These are phyloP conservation scores for Leccinum arenicola DNA, from an alignment of 768 basidiomycete genomes.

Conservation along the genomic window DNA sequence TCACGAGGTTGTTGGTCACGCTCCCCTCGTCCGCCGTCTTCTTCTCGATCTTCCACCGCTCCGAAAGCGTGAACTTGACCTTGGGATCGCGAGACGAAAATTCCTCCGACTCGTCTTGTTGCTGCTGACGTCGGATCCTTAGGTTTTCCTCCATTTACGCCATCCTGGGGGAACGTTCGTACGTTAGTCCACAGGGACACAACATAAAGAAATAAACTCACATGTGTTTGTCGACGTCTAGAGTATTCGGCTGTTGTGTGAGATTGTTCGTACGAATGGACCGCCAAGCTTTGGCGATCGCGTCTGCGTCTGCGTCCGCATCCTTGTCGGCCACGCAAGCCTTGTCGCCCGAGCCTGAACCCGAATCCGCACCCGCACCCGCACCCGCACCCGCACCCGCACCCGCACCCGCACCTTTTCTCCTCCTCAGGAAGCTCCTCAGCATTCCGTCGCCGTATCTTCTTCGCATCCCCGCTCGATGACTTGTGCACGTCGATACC, in stretches of 20 bases:
- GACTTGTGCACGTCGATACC: slow-evolving; percentile 87
- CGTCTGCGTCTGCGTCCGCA: slow-evolving; percentile 32
- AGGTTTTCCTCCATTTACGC: slow-evolving; percentile 96
- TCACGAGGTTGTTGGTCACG: slow-evolving; percentile 88
- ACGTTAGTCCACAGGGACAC: too few species aligned
- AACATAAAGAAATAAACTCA: slow-evolving; percentile 34
- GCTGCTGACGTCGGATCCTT: slow-evolving; percentile 62
- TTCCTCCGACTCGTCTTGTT: slow-evolving; percentile 45
- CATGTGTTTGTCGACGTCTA: slow-evolving; percentile 99
- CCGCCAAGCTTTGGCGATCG: slow-evolving; percentile 67
- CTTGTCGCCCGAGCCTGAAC: neutral
- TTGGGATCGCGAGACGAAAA: slow-evolving; percentile 49
- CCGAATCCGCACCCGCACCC: slow-evolving; percentile 9
- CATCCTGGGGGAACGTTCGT: slow-evolving; percentile 53
- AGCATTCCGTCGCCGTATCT: slow-evolving; percentile 56
- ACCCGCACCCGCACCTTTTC: too few species aligned
- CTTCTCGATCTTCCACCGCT: slow-evolving; percentile 60
- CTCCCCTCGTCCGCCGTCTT: slow-evolving; percentile 77
- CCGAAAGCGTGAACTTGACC: slow-evolving; percentile 73
- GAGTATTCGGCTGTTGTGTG: slow-evolving; percentile 92
- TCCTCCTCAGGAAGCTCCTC: slow-evolving; percentile 47
- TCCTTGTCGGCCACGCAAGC: slow-evolving; percentile 37
- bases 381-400: slow-evolving; percentile 48
- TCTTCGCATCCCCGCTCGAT: slow-evolving; percentile 78
- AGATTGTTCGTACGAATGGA: slow-evolving; percentile 88